Evolutionary conservation across 148 eudicot species (phyloP).

Genomic region (Pharnaceum exiguum): DNA sequence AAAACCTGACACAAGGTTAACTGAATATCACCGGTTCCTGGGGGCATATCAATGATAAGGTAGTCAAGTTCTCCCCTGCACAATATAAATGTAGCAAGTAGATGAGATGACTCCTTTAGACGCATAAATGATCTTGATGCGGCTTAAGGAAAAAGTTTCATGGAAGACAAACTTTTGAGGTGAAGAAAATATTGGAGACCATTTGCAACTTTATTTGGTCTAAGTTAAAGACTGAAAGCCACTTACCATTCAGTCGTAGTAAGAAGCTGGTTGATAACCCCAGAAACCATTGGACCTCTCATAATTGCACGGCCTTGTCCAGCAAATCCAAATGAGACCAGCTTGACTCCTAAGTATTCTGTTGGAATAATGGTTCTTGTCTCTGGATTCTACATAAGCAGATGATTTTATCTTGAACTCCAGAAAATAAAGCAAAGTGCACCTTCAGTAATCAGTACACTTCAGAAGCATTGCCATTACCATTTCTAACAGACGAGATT

Average conservation of each 20-base stretch:
- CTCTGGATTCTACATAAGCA: slow-evolving; percentile 65
- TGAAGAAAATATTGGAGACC: not conserved
- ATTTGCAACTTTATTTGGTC: not conserved
- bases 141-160: no score
- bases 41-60: slow-evolving; percentile 97
- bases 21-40: slow-evolving; percentile 99
- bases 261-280: slow-evolving; percentile 90
- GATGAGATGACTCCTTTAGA: no score
- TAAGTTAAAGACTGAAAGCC: not conserved
- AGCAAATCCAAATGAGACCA: slow-evolving; percentile 98
- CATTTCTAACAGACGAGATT: slow-evolving; percentile 85
- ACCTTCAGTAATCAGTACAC: no score
- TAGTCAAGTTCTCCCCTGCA: slow-evolving; percentile 97
- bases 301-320: slow-evolving; percentile 99
- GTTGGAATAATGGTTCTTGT: slow-evolving; percentile 89
- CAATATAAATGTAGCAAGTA: slow-evolving; percentile 1
- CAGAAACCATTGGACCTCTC: slow-evolving; percentile 99
- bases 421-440: not conserved
- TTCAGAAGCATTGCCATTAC: slow-evolving; percentile 32
- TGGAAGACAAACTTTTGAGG: not conserved
- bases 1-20: slow-evolving; percentile 95
- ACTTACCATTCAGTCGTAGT: slow-evolving; percentile 91
- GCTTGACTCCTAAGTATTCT: slow-evolving; percentile 90
- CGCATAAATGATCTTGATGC: no score
- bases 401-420: slow-evolving; percentile 10